Conservation (phyloP, 2,329 filamentous ascomycete species). For the Paracamarosporium sp. region DNA sequence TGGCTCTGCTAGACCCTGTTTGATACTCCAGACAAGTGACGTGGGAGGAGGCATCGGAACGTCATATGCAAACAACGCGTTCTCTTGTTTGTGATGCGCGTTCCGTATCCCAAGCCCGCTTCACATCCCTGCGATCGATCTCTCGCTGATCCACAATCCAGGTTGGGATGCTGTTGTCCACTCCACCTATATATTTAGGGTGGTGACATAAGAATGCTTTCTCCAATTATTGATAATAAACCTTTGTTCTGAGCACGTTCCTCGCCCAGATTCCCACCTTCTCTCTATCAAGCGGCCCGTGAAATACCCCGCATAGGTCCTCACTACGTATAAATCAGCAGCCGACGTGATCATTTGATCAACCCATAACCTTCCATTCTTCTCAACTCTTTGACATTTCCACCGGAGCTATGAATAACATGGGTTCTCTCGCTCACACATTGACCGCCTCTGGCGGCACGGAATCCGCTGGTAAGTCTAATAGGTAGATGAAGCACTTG, state of each 20-base stretch:
- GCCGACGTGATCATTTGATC: too few species aligned
- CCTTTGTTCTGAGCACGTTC: neutral
- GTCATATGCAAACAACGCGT: constrained; percentile 8
- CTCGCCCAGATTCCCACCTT: neutral
- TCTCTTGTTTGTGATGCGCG: constrained; percentile 1
- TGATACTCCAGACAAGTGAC: constrained; percentile 2
- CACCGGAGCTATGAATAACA: constrained; percentile 14
- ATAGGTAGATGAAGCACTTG: neutral
- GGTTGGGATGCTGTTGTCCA: neutral
- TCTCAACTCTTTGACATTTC: neutral
- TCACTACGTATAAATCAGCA: neutral
- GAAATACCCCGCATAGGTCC: too few species aligned
- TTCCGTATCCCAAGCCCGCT: neutral
- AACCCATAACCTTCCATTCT: neutral
- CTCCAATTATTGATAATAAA: neutral
- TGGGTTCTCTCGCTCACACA: constrained; percentile 46
- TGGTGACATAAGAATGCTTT: neutral
- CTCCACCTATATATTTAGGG: neutral
- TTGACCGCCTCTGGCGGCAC: constrained; percentile 51
- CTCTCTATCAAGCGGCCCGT: too few species aligned
- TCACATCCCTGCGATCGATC: constrained; percentile 1
- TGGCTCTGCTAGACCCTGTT: neutral
- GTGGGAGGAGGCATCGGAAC: neutral
- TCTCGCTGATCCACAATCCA: neutral
- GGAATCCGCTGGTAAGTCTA: constrained; percentile 46